Conservation (phyloP, 2,329 filamentous ascomycete genomes). For the Pleurostoma richardsiae region DNA sequence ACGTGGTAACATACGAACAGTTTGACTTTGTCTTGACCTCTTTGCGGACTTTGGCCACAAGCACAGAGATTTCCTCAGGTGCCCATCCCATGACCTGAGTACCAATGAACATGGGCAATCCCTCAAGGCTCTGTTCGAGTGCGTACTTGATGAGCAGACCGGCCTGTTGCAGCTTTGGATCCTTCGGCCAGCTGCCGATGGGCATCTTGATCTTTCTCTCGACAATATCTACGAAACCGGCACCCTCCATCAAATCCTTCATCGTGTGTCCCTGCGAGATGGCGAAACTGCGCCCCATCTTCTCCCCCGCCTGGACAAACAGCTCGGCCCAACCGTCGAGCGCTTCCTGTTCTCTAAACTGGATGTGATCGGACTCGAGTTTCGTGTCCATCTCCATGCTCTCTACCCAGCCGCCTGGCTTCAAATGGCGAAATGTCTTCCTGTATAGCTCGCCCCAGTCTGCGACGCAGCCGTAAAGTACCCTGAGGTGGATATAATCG, state of each 20-base stretch:
- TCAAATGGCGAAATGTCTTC: conserved; percentile 26
- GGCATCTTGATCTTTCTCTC: not conserved
- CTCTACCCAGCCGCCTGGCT: conserved; percentile 46
- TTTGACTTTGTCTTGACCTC: not conserved
- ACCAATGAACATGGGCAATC: not conserved
- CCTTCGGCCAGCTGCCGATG: not conserved
- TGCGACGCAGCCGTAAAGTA: not conserved
- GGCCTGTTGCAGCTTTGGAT: not conserved
- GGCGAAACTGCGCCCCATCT: not conserved
- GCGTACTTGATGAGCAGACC: not conserved
- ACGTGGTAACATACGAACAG: not conserved
- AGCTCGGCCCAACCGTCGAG: not conserved
- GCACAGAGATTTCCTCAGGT: not conserved
- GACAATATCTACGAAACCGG: not conserved
- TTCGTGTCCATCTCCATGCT: not conserved
- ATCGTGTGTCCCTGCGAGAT: not conserved
- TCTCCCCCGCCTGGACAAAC: not conserved
- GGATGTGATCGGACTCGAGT: not conserved
- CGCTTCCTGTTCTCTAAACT: not conserved
- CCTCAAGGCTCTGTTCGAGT: not conserved
- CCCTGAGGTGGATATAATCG: not conserved
- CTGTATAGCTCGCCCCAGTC: not conserved
- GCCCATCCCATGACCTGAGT: not conserved
- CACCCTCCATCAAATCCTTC: not conserved
- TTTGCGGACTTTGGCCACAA: not conserved